phyloP scores from a whole-genome alignment of 2,329 filamentous ascomycete genomes.

The Apiospora pterosperma region DNA sequence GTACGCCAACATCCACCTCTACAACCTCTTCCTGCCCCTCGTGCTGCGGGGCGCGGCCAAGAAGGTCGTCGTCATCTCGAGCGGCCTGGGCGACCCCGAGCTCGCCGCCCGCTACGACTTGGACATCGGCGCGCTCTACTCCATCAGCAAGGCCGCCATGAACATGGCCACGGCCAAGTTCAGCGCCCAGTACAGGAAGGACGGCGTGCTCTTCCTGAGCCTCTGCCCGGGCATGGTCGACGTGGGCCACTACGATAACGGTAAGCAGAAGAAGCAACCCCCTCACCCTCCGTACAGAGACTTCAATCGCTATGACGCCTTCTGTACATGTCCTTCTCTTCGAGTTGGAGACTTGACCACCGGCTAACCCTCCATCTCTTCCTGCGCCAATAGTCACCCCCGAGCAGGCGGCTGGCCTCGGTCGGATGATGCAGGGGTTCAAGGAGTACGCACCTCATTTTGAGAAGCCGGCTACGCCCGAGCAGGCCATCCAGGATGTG shows the following conservation, averaged over 20 bases:
- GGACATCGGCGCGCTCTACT: constrained; percentile 29
- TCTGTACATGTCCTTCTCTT: no score
- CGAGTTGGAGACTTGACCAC: background rate
- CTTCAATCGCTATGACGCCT: no score
- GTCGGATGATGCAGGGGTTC: constrained; percentile 5
- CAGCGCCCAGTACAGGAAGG: constrained; percentile 41
- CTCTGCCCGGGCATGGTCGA: constrained; percentile 52
- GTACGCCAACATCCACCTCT: constrained; percentile 48
- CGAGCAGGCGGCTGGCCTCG: background rate
- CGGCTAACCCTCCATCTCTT: background rate
- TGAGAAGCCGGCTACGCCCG: constrained; percentile 16
- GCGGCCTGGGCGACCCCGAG: constrained; percentile 52
- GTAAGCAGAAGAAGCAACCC: background rate
- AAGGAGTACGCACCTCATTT: constrained; percentile 19
- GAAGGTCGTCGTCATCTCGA: constrained; percentile 27
- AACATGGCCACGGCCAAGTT: constrained; percentile 51
- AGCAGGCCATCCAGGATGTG: constrained; percentile 18
- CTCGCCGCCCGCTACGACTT: constrained; percentile 29
- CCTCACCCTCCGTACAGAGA: no score
- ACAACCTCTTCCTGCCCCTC: constrained; percentile 50
- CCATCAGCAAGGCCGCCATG: constrained; percentile 30
- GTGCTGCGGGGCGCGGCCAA: constrained; percentile 44
- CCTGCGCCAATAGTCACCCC: background rate
- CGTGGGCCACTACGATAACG: background rate
- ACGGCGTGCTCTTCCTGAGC: constrained; percentile 50